Conservation (phyloP, 1,139 yeast species). For the Pichia sp. region DNA sequence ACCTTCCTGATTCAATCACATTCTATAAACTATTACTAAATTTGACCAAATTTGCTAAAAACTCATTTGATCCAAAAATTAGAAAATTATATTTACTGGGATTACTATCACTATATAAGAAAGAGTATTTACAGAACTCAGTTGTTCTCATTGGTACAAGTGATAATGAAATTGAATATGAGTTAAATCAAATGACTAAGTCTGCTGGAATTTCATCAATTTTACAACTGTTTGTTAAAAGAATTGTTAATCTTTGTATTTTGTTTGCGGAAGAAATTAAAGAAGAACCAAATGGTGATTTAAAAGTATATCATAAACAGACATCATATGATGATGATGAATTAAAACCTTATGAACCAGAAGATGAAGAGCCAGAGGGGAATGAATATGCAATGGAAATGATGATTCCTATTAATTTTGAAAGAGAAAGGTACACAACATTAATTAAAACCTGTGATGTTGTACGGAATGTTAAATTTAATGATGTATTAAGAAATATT, state of each 20-base stretch:
- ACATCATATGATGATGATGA: slow-evolving; percentile 49
- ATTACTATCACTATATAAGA: slow-evolving; percentile 23
- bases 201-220: slow-evolving; percentile 56
- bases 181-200: slow-evolving; percentile 27
- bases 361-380: slow-evolving; percentile 20
- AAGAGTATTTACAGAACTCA: slow-evolving; percentile 2
- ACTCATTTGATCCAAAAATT: slow-evolving; percentile 25
- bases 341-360: slow-evolving; percentile 29
- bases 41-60: slow-evolving; percentile 15
- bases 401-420: slow-evolving; percentile 42
- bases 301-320: slow-evolving; percentile 56
- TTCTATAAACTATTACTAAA: slow-evolving; percentile 17
- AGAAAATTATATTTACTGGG: slow-evolving; percentile 26
- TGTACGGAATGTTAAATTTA: slow-evolving; percentile 49
- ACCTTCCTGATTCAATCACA: neutral
- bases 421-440: slow-evolving; percentile 46
- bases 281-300: slow-evolving; percentile 51
- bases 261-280: slow-evolving; percentile 68
- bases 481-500: slow-evolving; percentile 18
- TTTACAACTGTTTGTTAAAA: slow-evolving; percentile 35
- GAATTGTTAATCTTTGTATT: slow-evolving; percentile 48
- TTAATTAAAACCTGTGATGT: slow-evolving; percentile 48
- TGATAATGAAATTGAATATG: slow-evolving; percentile 20
- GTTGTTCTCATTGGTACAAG: neutral
- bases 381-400: slow-evolving; percentile 39